phyloP scores from a whole-genome alignment of 768 basidiomycete genomes.

The Dentipellis fragilis region DNA sequence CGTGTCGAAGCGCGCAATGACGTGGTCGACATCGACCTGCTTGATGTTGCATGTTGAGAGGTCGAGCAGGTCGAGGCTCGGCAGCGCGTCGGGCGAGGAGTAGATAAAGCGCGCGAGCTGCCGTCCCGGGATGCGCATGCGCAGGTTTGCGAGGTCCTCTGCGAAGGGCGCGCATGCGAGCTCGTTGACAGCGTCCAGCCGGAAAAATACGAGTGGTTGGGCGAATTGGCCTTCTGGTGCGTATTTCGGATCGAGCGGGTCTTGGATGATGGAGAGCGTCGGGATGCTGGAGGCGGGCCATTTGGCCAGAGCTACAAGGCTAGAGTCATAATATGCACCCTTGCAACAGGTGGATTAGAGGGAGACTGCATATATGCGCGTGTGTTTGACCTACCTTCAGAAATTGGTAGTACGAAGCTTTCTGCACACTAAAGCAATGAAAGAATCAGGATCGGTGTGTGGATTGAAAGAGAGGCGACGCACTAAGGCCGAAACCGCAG shows the following conservation, averaged over 20 bases:
- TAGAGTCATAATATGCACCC: constrained; percentile 81
- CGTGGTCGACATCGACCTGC: constrained; percentile 40
- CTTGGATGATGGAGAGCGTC: constrained; percentile 56
- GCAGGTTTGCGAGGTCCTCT: constrained; percentile 39
- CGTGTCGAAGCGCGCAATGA: constrained; percentile 38
- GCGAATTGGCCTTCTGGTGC: constrained; percentile 41
- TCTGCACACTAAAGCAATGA: constrained; percentile 41
- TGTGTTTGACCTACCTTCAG: constrained; percentile 39
- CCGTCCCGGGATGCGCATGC: constrained; percentile 67
- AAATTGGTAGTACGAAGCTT: constrained; percentile 75
- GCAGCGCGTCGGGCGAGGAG: constrained; percentile 26
- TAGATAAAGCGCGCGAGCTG: constrained; percentile 35
- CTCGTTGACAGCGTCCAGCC: constrained; percentile 44
- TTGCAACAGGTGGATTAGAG: constrained; percentile 13
- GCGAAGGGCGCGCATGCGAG: constrained; percentile 36
- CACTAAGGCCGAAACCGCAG: constrained; percentile 81
- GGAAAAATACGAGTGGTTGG: constrained; percentile 84
- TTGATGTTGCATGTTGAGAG: constrained; percentile 59
- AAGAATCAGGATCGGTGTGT: constrained; percentile 1
- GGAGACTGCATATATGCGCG: background rate
- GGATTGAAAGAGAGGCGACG: constrained; percentile 17
- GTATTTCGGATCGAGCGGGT: constrained; percentile 37
- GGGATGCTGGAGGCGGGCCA: constrained; percentile 44
- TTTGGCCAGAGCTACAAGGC: constrained; percentile 46
- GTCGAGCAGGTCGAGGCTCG: constrained; percentile 54